Evolutionary conservation across 2,329 filamentous ascomycete genomes (phyloP).

Genomic region (Nigrospora oryzae): DNA sequence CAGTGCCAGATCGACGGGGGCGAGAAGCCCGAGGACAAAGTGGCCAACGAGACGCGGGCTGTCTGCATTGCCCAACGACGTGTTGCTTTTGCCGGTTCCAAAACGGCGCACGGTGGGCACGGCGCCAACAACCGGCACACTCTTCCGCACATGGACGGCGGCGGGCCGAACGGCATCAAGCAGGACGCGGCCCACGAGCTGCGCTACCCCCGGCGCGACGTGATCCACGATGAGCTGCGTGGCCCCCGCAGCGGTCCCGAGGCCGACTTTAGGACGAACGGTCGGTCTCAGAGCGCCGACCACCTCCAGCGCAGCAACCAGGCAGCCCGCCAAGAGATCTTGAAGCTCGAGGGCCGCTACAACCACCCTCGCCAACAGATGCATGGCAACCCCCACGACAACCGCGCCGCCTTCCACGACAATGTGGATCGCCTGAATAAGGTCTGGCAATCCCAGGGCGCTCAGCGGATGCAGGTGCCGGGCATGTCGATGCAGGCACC

Average conservation of each 20-base stretch:
- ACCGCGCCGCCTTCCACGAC: slow-evolving; percentile 33
- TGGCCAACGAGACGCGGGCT: slow-evolving; percentile 41
- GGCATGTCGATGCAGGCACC: neutral
- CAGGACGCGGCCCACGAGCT: slow-evolving; percentile 19
- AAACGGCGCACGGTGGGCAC: no score
- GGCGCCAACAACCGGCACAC: no score
- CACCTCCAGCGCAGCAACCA: slow-evolving; percentile 37
- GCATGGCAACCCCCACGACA: slow-evolving; percentile 7
- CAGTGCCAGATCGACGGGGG: slow-evolving; percentile 48
- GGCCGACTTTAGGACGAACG: slow-evolving; percentile 24
- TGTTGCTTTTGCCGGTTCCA: slow-evolving; percentile 16
- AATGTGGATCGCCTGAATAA: slow-evolving; percentile 45
- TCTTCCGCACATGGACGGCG: no score
- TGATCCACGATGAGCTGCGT: slow-evolving; percentile 17
- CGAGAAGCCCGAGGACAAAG: slow-evolving; percentile 38
- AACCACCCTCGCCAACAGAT: no score
- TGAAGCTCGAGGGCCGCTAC: slow-evolving; percentile 31
- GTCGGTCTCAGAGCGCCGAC: slow-evolving; percentile 20
- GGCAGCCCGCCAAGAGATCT: slow-evolving; percentile 43
- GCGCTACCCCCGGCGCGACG: slow-evolving; percentile 32
- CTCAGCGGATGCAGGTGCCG: slow-evolving; percentile 21
- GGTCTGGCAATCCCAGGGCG: slow-evolving; percentile 47
- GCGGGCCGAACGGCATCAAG: neutral
- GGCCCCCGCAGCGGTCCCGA: slow-evolving; percentile 25
- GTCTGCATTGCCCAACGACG: slow-evolving; percentile 41